Base-by-base conservation (phyloP, 2,329 filamentous ascomycete species). In the Phyllosticta citriasiana region DNA sequence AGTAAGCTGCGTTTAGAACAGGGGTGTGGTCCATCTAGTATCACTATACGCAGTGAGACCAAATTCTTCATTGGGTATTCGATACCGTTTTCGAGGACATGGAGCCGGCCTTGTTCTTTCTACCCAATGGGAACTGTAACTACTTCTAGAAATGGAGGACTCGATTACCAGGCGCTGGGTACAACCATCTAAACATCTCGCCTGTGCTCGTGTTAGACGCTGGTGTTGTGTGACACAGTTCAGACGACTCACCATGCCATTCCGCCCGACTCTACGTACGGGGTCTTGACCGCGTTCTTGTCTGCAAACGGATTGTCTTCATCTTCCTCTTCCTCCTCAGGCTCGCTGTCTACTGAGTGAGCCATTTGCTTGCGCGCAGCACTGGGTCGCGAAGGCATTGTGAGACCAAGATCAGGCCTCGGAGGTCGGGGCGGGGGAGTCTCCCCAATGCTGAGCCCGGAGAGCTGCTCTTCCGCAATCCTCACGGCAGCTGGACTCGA, bases 241-340 rank as follows among this genome's bases (percentile, higher is more conserved):
- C 35, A 5, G 12, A 56, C 4, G 10, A 57, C 52, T 62, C 35
- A 62, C 60, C 60, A 58, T 50, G 16, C 53, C 60, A 73, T 53
- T 65, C 70, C 70, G 73, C 71, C 6, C 40, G 68, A 74, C 69
- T 80, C 80, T 51, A 70, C 67, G 66, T 71, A 75, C 25, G 58
- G 58, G 10, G 58, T 83, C 56, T 78, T 78, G 26, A 89, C 80
- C 4, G 85, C 88, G 70, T 96, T 92, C 52, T 83, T 83, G 71
- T 96, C 91, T 3, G 88, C 89, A 72, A 96, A 96, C 0, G 91
- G 91, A 70, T 96, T 84, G 65, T 94, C 83, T n/a, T 91, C 88
- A 53, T 91, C 87, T n/a, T 88, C 86, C 7, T 88, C 86, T 2
- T 83, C 83, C 7, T 80, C 78, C 76, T 80, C 80, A 2, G 74